Base-by-base conservation (phyloP, 495 filamentous ascomycete genomes). In the Tuber umbilicatum region DNA sequence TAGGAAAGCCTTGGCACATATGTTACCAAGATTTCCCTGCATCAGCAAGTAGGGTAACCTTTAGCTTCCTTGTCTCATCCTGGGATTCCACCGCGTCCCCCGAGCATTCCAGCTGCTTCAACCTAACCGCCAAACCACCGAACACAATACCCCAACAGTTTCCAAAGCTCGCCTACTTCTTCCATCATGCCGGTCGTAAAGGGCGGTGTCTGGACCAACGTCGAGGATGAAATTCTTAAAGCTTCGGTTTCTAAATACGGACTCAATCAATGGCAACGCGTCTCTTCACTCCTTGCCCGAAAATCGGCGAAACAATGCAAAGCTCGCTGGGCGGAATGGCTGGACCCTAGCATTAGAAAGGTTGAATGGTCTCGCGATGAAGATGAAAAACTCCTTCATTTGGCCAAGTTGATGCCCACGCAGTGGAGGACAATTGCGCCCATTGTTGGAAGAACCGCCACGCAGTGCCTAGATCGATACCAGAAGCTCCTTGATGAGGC, bases 281-380 rank as follows among this genome's bases (percentile, higher is more conserved):
- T 97, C 60, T 97, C 95, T 68, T 98, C 96, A 38, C 90, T 99
- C 55, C 90, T 99, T 82, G 94, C 95, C 82, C 91, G 96, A 77
- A 99, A 99, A 84, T 97, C 95, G 16, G 92, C 95, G 40, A 99
- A 99, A 85, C 96, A 98, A 85, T 98, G 95, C 88, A 98, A 98
- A 85, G 96, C 95, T 68, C 89, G 95, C 84, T 99, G 95, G 95
- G 87, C 90, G 76, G 96, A 99, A 88, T 99, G 95, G 94, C 89
- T 99, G 76, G 95, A 98, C 80, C 95, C 95, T 5, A 92, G 92
- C 77, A 98, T 98, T 85, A 92, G 94, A 75, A 98, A 98, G 86
- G 94, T 96, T 81, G 95, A 99, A 83, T 99, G 96, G 96, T 97
- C 93, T 75, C 91, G 94, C 83, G 96, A 99, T 86, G 95, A 99